Evolutionary conservation across 192 early-diverging fungal genomes (phyloP).

Genomic region (Coemansia sp.): DNA sequence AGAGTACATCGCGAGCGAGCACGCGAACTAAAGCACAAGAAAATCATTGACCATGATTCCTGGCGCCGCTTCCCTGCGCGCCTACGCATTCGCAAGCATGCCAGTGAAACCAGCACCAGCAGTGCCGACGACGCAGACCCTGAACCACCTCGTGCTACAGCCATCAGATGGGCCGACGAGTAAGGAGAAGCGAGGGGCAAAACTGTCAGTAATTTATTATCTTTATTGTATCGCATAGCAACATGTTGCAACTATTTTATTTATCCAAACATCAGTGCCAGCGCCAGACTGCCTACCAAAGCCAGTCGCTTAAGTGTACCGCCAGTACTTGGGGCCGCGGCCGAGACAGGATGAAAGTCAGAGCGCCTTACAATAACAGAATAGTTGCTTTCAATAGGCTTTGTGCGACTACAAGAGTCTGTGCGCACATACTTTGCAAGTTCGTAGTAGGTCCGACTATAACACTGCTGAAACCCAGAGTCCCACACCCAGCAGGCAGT

Average conservation of each 20-base stretch:
- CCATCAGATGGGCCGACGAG: slow-evolving; percentile 30
- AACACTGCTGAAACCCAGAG: slow-evolving; percentile 16
- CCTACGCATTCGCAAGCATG: slow-evolving; percentile 9
- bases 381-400: slow-evolving; percentile 24
- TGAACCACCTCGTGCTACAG: slow-evolving; percentile 10
- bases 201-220: not conserved
- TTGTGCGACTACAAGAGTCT: slow-evolving; percentile 27
- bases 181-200: not conserved
- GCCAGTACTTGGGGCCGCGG: not conserved
- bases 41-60: slow-evolving; percentile 14
- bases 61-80: slow-evolving; percentile 12
- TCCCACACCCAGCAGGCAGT: slow-evolving; percentile 53
- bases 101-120: slow-evolving; percentile 9
- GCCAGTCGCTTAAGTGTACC: slow-evolving; percentile 13
- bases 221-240: not conserved
- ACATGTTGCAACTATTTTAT: not conserved
- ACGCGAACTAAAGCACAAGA: slow-evolving; percentile 27
- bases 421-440: slow-evolving; percentile 3
- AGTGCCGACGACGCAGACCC: slow-evolving; percentile 3
- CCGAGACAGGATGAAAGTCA: slow-evolving; percentile 15
- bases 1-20: slow-evolving; percentile 23
- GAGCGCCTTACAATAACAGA: slow-evolving; percentile 29
- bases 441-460: slow-evolving; percentile 21
- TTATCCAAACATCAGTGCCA: slow-evolving; percentile 9
- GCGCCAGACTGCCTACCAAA: slow-evolving; percentile 7